Evolutionary conservation across 768 basidiomycete genomes (phyloP).

Genomic region (Rhodotorula babjevae): DNA sequence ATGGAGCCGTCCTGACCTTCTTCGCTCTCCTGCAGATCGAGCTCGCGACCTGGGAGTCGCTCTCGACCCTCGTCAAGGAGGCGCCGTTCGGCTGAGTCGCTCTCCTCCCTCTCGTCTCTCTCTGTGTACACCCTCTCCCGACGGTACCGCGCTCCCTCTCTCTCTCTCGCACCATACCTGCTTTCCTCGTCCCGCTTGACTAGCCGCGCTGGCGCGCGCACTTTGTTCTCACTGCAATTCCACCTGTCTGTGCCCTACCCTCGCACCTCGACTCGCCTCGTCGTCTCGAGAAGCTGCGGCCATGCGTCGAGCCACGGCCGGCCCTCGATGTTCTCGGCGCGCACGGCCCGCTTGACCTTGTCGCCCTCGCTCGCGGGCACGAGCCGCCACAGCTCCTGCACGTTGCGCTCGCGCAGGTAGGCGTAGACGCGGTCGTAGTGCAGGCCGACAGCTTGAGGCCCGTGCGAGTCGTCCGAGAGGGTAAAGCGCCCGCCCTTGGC

Average conservation of each 20-base stretch:
- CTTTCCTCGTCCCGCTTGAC: too few species aligned
- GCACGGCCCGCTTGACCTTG: neutral
- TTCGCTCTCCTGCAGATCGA: constrained; percentile 5
- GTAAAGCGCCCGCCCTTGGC: constrained; percentile 66
- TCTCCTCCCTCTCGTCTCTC: too few species aligned
- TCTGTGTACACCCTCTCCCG: neutral
- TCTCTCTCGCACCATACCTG: neutral
- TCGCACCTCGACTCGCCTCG: neutral
- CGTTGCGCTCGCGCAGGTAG: constrained; percentile 62
- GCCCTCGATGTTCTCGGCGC: neutral
- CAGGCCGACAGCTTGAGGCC: constrained; percentile 76
- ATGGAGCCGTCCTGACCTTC: neutral
- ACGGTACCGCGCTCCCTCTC: neutral
- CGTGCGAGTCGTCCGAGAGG: constrained; percentile 94
- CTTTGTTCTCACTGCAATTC: too few species aligned
- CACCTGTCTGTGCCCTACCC: neutral
- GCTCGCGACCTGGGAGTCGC: constrained; percentile 3
- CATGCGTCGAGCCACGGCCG: constrained; percentile 9
- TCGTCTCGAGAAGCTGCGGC: neutral
- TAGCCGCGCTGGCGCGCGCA: too few species aligned
- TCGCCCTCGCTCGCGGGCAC: constrained; percentile 9
- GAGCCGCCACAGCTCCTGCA: constrained; percentile 53
- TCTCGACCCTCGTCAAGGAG: neutral
- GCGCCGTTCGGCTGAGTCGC: neutral
- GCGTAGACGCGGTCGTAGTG: constrained; percentile 66